Evolutionary conservation across 2,329 filamentous ascomycete species (phyloP), one percentile per base, ranked within the genome.

Genomic region (Sordariomycetes sp.): DNA sequence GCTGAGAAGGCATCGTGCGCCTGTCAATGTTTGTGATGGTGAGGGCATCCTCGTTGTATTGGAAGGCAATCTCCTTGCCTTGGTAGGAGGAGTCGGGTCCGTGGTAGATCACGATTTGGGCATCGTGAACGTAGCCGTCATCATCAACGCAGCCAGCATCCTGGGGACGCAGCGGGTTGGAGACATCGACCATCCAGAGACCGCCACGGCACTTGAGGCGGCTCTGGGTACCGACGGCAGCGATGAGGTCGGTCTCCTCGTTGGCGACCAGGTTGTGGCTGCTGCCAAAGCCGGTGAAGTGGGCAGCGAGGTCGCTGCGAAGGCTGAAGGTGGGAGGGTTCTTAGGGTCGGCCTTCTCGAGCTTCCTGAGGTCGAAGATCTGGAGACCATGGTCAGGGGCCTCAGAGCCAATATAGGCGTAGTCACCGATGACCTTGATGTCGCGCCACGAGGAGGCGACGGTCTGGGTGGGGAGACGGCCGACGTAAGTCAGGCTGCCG

Each of bases 291-390:
- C 44, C 50, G 19, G 42, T 41, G 43, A 54, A 61, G 38, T 46
- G 51, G 5, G 53, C 53, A 0, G 54, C 52, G 8, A 61, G 45
- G 36, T 60, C 58, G 18, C 35, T 39, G 19, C 38, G 30, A n/a
- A 42, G 47, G 50, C 37, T 45, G 37, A 55, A 61, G 5, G 38
- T 45, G 41, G 39, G 45, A 28, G 50, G 58, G 11, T 49, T 54
- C 10, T 57, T 42, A 1, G 61, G 55, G 45, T 65, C 53, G 30
- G 70, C 44, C 17, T 50, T 50, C 21, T 66, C 48, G 4, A 75
- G 59, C 58, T 55, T 76, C 44, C 58, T 70, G 61, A 78, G 63
- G 47, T 80, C 74, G 42, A 80, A 80, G 48, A 79, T 68, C 49
- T 80, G 75, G 17, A 80, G 62, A 32, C 70, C 69, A 46, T 79